Conservation (phyloP, 257 asterid genomes). For the Plantago major region DNA sequence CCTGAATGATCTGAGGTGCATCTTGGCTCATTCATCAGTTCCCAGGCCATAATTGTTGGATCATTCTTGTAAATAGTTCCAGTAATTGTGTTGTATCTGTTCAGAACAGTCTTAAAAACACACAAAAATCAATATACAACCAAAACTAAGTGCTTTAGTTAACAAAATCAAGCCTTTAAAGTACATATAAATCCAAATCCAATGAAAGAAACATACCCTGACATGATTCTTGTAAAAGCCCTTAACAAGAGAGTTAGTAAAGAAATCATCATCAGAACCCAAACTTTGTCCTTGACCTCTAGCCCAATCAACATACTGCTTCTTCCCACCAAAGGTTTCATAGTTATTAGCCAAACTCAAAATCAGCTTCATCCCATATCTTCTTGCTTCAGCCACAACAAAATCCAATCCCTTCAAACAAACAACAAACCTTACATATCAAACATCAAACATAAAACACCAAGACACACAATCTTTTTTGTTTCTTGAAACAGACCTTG, state of each 20-base stretch:
- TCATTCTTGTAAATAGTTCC: slow-evolving; percentile 77
- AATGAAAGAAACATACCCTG: slow-evolving; percentile 30
- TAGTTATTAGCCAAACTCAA: slow-evolving; percentile 76
- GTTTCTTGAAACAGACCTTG: slow-evolving; percentile 33
- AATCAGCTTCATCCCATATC: slow-evolving; percentile 64
- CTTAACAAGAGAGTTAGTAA: slow-evolving; percentile 54
- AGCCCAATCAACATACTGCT: slow-evolving; percentile 92
- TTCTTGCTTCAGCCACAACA: slow-evolving; percentile 79
- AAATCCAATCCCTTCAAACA: slow-evolving; percentile 73
- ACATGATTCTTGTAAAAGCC: slow-evolving; percentile 71
- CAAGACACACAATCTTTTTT: no score
- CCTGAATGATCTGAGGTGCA: slow-evolving; percentile 89
- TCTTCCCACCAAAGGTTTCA: slow-evolving; percentile 83
- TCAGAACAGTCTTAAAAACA: slow-evolving; percentile 57
- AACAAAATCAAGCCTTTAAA: no score
- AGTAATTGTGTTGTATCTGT: slow-evolving; percentile 52
- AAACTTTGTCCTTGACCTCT: slow-evolving; percentile 58
- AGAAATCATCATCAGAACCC: slow-evolving; percentile 84
- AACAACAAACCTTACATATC: not conserved
- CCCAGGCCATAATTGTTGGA: slow-evolving; percentile 99
- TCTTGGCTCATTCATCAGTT: slow-evolving; percentile 93
- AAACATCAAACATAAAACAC: not conserved
- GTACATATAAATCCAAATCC: not conserved
- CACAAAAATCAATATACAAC: not conserved
- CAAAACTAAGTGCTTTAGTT: no score